phyloP scores from a whole-genome alignment of 352 stramenopile genomes.

The Phytopythium ostracodes region DNA sequence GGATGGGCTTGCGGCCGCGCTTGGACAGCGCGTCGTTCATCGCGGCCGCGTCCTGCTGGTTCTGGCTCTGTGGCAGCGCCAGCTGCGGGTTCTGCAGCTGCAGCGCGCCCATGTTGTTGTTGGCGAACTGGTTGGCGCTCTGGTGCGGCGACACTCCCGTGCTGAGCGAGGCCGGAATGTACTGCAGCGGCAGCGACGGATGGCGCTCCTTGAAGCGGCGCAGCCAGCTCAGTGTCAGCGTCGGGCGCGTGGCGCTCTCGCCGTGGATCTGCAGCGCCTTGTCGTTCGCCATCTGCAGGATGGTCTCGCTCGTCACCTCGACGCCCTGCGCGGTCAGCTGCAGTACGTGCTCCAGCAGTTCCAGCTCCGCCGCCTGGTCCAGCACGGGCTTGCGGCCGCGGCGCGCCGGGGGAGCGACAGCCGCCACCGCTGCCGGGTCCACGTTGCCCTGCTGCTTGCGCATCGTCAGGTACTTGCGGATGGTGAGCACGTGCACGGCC shows the following conservation, averaged over 20 bases:
- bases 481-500: constrained; percentile 7
- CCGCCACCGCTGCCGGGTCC: background rate
- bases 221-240: constrained; percentile 8
- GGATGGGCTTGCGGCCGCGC: constrained; percentile 9
- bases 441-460: background rate
- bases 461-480: constrained; percentile 7
- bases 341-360: constrained; percentile 8
- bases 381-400: constrained; percentile 9
- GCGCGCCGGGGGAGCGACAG: background rate
- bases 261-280: constrained; percentile 4
- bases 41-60: background rate
- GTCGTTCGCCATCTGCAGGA: constrained; percentile 10
- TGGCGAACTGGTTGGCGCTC: background rate
- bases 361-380: constrained; percentile 4
- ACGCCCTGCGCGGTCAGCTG: constrained; percentile 3
- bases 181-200: constrained; percentile 4
- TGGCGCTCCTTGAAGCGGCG: constrained; percentile 10
- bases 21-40: constrained; percentile 4
- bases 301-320: background rate
- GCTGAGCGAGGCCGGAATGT: background rate
- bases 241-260: background rate
- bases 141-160: background rate
- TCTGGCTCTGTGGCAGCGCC: background rate
- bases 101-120: background rate
- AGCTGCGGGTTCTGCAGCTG: background rate